Conservation (phyloP, 495 filamentous ascomycete genomes). For the Talaromyces borbonicus region DNA sequence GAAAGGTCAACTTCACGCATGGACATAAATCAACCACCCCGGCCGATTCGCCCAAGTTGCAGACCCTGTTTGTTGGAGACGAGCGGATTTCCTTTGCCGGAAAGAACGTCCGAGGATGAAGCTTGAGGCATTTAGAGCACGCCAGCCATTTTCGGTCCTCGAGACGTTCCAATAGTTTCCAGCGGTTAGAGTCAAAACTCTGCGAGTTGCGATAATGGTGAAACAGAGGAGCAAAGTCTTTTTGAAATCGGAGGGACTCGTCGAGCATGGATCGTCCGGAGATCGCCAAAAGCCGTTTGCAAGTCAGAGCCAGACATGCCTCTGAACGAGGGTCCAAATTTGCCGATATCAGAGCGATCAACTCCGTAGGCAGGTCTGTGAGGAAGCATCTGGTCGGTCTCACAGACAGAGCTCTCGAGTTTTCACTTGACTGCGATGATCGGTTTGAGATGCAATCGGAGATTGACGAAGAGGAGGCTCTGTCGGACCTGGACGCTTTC, state of each 20-base stretch:
- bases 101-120: constrained; percentile 31
- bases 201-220: constrained; percentile 35
- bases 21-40: constrained; percentile 38
- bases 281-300: constrained; percentile 33
- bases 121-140: constrained; percentile 36
- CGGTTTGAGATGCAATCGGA: too few species aligned
- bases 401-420: background rate
- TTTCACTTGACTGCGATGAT: too few species aligned
- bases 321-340: constrained; percentile 30
- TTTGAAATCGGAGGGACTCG: constrained; percentile 30
- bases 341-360: constrained; percentile 32
- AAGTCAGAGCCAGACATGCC: constrained; percentile 34
- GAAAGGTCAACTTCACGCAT: constrained; percentile 39
- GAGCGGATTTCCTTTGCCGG: constrained; percentile 26
- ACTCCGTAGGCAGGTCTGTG: constrained; percentile 34
- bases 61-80: constrained; percentile 27
- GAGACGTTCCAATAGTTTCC: constrained; percentile 31
- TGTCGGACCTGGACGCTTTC: constrained; percentile 5
- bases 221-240: constrained; percentile 37
- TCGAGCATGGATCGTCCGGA: constrained; percentile 25
- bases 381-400: constrained; percentile 19
- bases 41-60: constrained; percentile 30
- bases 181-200: constrained; percentile 31
- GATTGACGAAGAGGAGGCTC: too few species aligned
- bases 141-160: constrained; percentile 31